Base-by-base conservation (phyloP, 306 rosid species). In the Neltuma alba region DNA sequence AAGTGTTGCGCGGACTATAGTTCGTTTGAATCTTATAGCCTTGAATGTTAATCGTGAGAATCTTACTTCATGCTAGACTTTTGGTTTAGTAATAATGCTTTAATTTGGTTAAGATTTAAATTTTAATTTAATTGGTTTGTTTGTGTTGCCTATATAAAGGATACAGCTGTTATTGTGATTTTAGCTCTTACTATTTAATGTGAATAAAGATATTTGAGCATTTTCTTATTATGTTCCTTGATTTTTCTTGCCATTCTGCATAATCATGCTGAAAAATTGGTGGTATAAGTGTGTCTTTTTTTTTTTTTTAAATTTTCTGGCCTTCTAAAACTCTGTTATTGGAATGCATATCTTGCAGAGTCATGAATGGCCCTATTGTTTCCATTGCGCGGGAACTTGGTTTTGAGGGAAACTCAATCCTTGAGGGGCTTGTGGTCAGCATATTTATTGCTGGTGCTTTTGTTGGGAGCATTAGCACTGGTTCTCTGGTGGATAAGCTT, bases 401-500 rank as follows among this genome's bases (percentile, higher is more conserved):
- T 76, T 94, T 92, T 83, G 91, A 87, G 61, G 97, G 98, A 68
- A 90, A 94, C 73, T 74, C 97, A 30, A 86, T 90, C 42, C 76
- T 90, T 58, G 96, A 94, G 88, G 97, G 98, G 40, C 92, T 94
- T 61, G 97, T 92, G 54, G 97, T 90, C 74, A 94, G 98, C 80
- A 94, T 94, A 41, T 92, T 92, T 85, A 92, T 92, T 74, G 96
- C 82, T 67, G 98, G 97, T 41, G 97, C 97, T 63, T 94, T 94
- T 86, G 68, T 92, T 75, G 98, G 98, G 80, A 94, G 98, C 86
- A 20, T 92, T 75, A 76, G 92, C 67, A 76, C 86, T 7, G 97
- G 96, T 61, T 85, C 90, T 20, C 85, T 94, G 76, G 91, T 92
- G 40, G 98, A 94, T 65, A 92, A 85, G 85, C 91, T 94, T 76